Evolutionary conservation across 208 protist genomes (phyloP), one percentile per base, ranked within the genome.

Genomic region (Lotmaria passim): DNA sequence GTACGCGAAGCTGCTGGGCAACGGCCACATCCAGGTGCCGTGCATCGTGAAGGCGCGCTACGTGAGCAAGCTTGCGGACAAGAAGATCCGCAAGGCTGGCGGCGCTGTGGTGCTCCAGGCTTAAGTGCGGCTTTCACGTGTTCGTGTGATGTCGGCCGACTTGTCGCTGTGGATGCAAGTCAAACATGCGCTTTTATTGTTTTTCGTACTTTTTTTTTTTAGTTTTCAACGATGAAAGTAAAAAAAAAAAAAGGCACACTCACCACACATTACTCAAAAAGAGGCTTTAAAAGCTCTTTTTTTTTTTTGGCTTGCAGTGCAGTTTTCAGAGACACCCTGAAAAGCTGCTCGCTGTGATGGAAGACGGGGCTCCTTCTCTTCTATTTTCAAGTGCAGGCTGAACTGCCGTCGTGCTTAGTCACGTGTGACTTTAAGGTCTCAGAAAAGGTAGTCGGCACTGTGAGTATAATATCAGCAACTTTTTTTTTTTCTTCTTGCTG

Each of bases 1-100:
- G 65, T 99, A 97, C 90, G 98, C 98, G 93, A 99, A 99, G 95
- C 98, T 99, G 68, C 91, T 99, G 33, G 99, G 99, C 79, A 99
- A 98, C 77, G 99, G 99, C 73, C 59, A 93, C 65, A 80, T 99
- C 33, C 98, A 99, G 79, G 91, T 97, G 47, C 99, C 99, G 72
- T 90, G 99, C 72, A 99, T 99, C 76, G 98, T 99, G 74, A 99
- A 99, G 89, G 99, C 99, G 52, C 97, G 98, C 81, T 99, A 98
- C 91, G 99, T 99, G 93, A 97, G 88, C 78, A 93, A 98, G 79
- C 70, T 92, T 28, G 99, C 99, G 47, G 99, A 99, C 92, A 91
- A 99, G 91, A 99, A 99, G 96, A 99, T 99, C 87, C 98, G 98
- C 76, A 98, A 93, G 81, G 98, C 89, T 69, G 99, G 99, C 78